phyloP scores from a whole-genome alignment of 345 rosid genomes.

The Gossypium raimondii region DNA sequence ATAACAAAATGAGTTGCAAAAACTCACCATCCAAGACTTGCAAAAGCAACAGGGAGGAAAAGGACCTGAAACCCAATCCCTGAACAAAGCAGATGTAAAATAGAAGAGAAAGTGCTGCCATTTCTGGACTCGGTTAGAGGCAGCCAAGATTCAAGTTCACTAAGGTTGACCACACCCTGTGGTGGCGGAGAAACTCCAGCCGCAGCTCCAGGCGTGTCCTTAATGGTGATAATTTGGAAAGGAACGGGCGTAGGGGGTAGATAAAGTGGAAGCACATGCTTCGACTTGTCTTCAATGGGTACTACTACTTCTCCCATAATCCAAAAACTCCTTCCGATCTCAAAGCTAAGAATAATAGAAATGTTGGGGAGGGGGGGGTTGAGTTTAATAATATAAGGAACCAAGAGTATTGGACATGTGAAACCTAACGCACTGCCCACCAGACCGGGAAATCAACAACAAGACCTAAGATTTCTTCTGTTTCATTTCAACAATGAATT shows the following conservation, averaged over 20 bases:
- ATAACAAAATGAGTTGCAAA: background rate
- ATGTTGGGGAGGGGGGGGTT: background rate
- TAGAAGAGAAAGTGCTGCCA: slow-evolving; percentile 17
- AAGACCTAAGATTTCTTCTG: background rate
- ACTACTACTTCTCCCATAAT: slow-evolving; percentile 11
- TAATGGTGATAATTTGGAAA: background rate
- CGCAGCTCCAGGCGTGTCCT: background rate
- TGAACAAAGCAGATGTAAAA: slow-evolving; percentile 37
- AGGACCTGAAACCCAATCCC: slow-evolving; percentile 44
- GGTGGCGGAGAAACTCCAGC: background rate
- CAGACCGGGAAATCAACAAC: background rate
- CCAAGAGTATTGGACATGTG: background rate
- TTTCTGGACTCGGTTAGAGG: slow-evolving; percentile 51
- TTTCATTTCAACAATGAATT: background rate
- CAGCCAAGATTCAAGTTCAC: slow-evolving; percentile 35
- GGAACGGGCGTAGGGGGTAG: background rate
- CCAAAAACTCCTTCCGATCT: background rate
- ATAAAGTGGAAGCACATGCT: background rate
- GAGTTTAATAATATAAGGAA: background rate
- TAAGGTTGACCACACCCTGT: background rate
- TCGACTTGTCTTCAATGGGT: background rate
- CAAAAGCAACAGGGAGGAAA: slow-evolving; percentile 39
- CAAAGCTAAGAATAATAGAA: background rate
- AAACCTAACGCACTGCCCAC: too few relatives aligned
- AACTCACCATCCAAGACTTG: slow-evolving; percentile 44